Evolutionary conservation across 208 protist species (phyloP), one percentile per base, ranked within the genome.

Genomic region (Polymyxa betae): DNA sequence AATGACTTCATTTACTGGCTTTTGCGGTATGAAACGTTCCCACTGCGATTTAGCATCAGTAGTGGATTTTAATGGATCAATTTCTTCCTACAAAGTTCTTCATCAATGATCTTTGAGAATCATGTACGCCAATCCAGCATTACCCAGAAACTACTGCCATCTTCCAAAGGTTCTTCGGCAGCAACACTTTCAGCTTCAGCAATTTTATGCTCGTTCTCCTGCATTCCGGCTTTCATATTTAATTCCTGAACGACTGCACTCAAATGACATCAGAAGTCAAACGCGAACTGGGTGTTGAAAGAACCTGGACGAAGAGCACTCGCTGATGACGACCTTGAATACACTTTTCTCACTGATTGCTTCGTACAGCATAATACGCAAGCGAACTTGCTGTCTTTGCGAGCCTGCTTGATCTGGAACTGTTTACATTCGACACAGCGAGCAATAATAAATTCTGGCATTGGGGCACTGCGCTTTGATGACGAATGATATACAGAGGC

Each of bases 261-360:
- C 5, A 38, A 40, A 20, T 35, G n/a, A 45, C 72, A 82, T 40
- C 35, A 35, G 5, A 20, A n/a, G 35, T 82, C n/a, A n/a, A 38
- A 12, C 35, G 72, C 5, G 40, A 45, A 82, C 72, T 5, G 16
- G n/a, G 5, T 16, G 72, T 16, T 29, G 72, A n/a, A 5, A 35
- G 72, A 35, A 82, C 72, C 72, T 82, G 72, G 72, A 82, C 72
- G 72, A 82, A 82, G 72, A 5, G n/a, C 35, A 5, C 72, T 35
- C 16, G 72, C 72, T 20, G 72, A 82, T 43, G 5, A 5, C 5
- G 16, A 40, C n/a, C 72, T 35, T 5, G 72, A 35, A 43, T 82
- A 82, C 16, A 82, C n/a, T 43, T 82, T 82, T 12, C 72, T 5
- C 5, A 82, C 40, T 5, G 72, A 82, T 82, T 82, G 72, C 16